These are phyloP conservation scores for Amanita polypyramis DNA, from an alignment of 768 basidiomycete genomes.

Conservation along the genomic window DNA sequence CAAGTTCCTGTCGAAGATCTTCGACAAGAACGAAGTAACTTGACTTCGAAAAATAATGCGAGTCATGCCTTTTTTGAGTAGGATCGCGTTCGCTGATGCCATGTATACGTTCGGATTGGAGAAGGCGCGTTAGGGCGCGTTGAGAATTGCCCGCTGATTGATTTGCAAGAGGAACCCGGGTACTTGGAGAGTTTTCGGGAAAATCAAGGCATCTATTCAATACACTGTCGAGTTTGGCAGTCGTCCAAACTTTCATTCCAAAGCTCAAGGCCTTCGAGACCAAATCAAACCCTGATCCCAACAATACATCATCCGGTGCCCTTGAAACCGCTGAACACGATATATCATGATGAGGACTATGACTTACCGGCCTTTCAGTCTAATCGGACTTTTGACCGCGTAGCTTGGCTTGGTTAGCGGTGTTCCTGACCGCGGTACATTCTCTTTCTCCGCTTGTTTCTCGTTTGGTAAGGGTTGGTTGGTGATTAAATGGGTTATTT, in stretches of 20 bases:
- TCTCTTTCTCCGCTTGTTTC: constrained; percentile 53
- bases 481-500: constrained; percentile 84
- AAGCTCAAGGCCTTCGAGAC: constrained; percentile 57
- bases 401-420: constrained; percentile 14
- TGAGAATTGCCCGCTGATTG: constrained; percentile 22
- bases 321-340: constrained; percentile 11
- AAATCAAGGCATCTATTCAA: constrained; percentile 50
- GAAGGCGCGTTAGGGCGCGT: constrained; percentile 46
- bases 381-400: constrained; percentile 54
- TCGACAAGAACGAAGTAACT: constrained; percentile 85
- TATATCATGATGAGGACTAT: not conserved
- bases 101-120: constrained; percentile 75
- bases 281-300: constrained; percentile 30
- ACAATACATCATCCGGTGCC: constrained; percentile 14
- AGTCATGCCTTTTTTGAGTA: constrained; percentile 78
- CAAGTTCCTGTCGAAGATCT: constrained; percentile 73
- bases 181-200: constrained; percentile 14
- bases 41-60: constrained; percentile 70
- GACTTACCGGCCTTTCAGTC: constrained; percentile 46
- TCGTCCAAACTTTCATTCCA: constrained; percentile 82
- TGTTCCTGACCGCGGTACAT: constrained; percentile 28
- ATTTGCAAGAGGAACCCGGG: constrained; percentile 20
- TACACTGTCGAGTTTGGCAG: constrained; percentile 61
- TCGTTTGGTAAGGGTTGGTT: constrained; percentile 32
- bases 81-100: constrained; percentile 92